Conservation (phyloP, 169 alveolate genomes). For the Eimeria necatrix region DNA sequence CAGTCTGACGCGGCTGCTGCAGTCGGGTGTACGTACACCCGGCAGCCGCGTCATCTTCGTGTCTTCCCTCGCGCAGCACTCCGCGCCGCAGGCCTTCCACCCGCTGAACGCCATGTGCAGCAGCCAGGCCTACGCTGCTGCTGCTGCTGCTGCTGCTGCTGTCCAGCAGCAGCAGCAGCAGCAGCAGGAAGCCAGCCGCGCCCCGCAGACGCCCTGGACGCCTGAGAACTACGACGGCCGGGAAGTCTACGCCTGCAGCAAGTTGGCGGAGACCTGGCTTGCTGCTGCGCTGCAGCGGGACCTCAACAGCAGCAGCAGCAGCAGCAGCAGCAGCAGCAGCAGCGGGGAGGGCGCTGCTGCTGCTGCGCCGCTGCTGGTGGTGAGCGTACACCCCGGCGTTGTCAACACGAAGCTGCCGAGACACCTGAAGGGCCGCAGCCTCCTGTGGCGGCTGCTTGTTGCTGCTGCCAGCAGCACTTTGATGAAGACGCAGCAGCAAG, state of each 20-base stretch:
- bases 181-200: background rate
- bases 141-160: background rate
- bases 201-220: background rate
- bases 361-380: background rate
- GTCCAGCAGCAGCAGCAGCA: background rate
- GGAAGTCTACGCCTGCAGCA: constrained; percentile 52
- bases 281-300: constrained; percentile 68
- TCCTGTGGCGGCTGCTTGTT: background rate
- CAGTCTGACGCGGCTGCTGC: background rate
- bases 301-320: constrained; percentile 42
- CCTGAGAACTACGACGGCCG: background rate
- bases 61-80: constrained; percentile 24
- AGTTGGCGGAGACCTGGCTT: constrained; percentile 65
- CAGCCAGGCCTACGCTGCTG: background rate
- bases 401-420: constrained; percentile 49
- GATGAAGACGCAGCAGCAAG: constrained; percentile 27
- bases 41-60: background rate
- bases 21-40: background rate
- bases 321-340: constrained; percentile 15
- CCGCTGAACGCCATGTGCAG: background rate
- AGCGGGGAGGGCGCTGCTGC: constrained; percentile 12
- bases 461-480: background rate
- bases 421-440: background rate
- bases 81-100: background rate
- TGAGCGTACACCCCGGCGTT: constrained; percentile 60